Conservation (phyloP, 306 rosid genomes). For the Albizia julibrissin region DNA sequence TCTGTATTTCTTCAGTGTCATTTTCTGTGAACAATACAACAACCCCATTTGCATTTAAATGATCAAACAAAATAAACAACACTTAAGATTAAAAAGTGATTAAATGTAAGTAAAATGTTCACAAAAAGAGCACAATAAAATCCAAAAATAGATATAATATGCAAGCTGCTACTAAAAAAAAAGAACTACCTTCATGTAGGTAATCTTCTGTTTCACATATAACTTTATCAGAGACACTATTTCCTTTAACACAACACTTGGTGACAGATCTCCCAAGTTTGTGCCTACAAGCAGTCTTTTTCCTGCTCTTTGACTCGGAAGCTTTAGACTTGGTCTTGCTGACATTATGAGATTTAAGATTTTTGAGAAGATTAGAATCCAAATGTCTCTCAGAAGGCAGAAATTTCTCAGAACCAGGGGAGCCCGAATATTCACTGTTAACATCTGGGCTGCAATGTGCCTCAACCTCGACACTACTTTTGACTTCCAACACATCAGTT, state of each 20-base stretch:
- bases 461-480: constrained; percentile 40
- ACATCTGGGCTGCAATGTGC: constrained; percentile 38
- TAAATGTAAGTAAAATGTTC: constrained; percentile 13
- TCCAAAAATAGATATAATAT: constrained; percentile 9
- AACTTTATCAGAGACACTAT: constrained; percentile 40
- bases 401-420: constrained; percentile 43
- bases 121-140: constrained; percentile 27
- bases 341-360: constrained; percentile 41
- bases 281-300: constrained; percentile 42
- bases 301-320: constrained; percentile 53
- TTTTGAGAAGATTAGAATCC: constrained; percentile 56
- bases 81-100: constrained; percentile 29
- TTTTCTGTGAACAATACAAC: constrained; percentile 35
- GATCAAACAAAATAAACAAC: constrained; percentile 17
- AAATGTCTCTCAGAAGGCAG: constrained; percentile 47
- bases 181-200: constrained; percentile 56
- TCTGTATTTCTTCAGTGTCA: constrained; percentile 47
- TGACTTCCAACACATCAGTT: constrained; percentile 40
- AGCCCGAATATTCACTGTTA: constrained; percentile 38
- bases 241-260: constrained; percentile 53
- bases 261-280: constrained; percentile 43
- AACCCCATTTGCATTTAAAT: constrained; percentile 4
- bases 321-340: constrained; percentile 51
- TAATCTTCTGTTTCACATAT: constrained; percentile 43
- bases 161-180: constrained; percentile 11